These are phyloP conservation scores for Wallacemonas sp. DNA, from an alignment of 208 protist species.

Conservation along the genomic window DNA sequence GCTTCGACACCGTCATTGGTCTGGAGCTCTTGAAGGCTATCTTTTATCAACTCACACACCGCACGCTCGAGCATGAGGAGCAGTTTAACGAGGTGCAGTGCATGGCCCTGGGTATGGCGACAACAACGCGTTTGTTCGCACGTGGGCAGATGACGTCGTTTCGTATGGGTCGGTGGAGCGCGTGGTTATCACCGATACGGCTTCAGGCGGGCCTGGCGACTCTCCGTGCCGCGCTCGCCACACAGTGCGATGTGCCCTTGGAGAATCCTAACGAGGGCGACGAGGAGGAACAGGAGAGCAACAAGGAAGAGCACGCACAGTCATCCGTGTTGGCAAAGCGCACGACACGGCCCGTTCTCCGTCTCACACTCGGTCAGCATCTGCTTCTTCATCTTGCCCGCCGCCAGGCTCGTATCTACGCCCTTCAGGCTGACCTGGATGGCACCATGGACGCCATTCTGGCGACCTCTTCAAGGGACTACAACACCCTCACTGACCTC, in stretches of 20 bases:
- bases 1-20: slow-evolving; percentile 49
- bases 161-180: slow-evolving; percentile 53
- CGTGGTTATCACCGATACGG: slow-evolving; percentile 16
- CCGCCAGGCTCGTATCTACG: slow-evolving; percentile 59
- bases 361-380: slow-evolving; percentile 54
- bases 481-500: slow-evolving; percentile 73
- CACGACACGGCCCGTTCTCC: not conserved
- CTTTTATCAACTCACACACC: slow-evolving; percentile 45
- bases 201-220: not conserved
- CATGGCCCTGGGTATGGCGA: slow-evolving; percentile 33
- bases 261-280: slow-evolving; percentile 24
- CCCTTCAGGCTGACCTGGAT: slow-evolving; percentile 69
- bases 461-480: slow-evolving; percentile 57
- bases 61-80: slow-evolving; percentile 65
- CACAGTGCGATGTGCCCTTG: slow-evolving; percentile 3
- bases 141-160: slow-evolving; percentile 73
- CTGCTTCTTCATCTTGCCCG: slow-evolving; percentile 75
- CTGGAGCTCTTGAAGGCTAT: slow-evolving; percentile 65
- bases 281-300: slow-evolving; percentile 5
- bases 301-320: not conserved
- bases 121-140: slow-evolving; percentile 53
- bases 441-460: slow-evolving; percentile 65
- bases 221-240: not conserved
- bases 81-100: slow-evolving; percentile 61
- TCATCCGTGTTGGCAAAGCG: not conserved